Evolutionary conservation across 345 rosid genomes (phyloP).

Genomic region (Lumnitzera racemosa): DNA sequence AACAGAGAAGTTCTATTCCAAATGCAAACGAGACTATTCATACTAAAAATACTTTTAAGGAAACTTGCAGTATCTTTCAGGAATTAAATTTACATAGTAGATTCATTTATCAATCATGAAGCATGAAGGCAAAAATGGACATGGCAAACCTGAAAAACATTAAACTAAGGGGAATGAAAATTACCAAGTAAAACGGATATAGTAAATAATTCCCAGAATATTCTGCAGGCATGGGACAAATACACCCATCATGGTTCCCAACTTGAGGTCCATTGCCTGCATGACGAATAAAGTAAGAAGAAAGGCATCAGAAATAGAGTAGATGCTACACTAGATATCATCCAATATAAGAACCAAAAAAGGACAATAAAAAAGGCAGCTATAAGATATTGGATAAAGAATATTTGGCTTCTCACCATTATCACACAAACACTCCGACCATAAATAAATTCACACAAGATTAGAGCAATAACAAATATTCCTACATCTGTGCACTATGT

Average conservation of each 20-base stretch:
- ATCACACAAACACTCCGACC: no score
- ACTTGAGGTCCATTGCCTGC: conserved; percentile 66
- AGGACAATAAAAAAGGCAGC: no score
- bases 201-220: conserved; percentile 96
- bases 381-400: no score
- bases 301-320: conserved; percentile 16
- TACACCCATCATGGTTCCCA: conserved; percentile 99
- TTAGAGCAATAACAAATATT: no score
- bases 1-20: no score
- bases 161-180: not conserved
- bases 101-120: no score
- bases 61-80: no score
- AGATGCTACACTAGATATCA: conserved; percentile 5
- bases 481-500: no score
- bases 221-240: conserved; percentile 97
- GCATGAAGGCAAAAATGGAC: not conserved
- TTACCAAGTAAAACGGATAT: conserved; percentile 98
- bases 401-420: no score
- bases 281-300: conserved; percentile 21
- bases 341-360: not conserved
- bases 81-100: no score
- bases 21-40: not conserved
- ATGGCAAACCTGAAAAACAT: not conserved
- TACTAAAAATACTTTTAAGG: no score
- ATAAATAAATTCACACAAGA: no score